Conservation (phyloP, 1,284 basidiomycete genomes). For the Cutaneotrichosporon mucoides region DNA sequence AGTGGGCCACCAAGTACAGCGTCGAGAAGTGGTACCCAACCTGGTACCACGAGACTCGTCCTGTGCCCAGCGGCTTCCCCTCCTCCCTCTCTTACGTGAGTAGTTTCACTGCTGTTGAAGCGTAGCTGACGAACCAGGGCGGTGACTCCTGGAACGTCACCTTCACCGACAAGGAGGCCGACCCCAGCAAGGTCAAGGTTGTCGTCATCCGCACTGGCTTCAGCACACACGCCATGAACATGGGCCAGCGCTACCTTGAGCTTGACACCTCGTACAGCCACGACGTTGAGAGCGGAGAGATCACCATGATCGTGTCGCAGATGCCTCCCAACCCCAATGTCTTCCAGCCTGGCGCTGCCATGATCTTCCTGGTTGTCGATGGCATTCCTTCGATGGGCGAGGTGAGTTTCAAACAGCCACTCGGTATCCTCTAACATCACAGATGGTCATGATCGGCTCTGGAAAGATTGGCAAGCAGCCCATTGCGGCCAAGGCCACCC, state of each 20-base stretch:
- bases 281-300: constrained; percentile 63
- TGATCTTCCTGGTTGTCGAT: constrained; percentile 72
- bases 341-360: constrained; percentile 78
- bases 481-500: constrained; percentile 50
- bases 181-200: constrained; percentile 59
- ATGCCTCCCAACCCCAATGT: constrained; percentile 77
- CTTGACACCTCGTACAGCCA: constrained; percentile 78
- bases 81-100: constrained; percentile 48
- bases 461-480: constrained; percentile 71
- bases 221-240: constrained; percentile 84
- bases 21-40: constrained; percentile 49
- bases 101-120: background rate
- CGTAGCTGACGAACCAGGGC: too few relatives aligned
- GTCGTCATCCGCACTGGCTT: constrained; percentile 82
- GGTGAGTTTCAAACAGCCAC: background rate
- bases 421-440: background rate
- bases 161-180: constrained; percentile 58
- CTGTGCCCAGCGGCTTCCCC: constrained; percentile 48
- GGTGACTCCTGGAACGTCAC: constrained; percentile 73
- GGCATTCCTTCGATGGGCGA: constrained; percentile 77
- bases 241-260: constrained; percentile 55
- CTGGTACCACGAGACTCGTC: constrained; percentile 64
- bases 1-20: constrained; percentile 45
- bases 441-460: constrained; percentile 67
- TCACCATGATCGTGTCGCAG: constrained; percentile 72